phyloP scores from a whole-genome alignment of 2,329 filamentous ascomycete species.

The Coniochaeta sp. region DNA sequence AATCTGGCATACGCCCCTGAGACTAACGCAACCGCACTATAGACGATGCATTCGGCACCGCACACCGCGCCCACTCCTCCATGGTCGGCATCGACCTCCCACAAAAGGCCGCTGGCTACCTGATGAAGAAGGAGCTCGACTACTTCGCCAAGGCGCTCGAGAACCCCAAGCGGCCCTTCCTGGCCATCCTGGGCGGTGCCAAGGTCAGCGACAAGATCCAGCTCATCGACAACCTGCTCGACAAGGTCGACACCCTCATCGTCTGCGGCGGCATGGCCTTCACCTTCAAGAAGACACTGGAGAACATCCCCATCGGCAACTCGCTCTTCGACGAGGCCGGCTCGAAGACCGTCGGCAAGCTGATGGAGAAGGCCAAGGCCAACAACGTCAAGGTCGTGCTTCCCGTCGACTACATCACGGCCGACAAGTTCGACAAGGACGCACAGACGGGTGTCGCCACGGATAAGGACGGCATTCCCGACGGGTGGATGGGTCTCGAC shows the following conservation, averaged over 20 bases:
- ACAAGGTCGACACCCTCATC: slow-evolving; percentile 95
- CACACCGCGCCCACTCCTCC: slow-evolving; percentile 96
- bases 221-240: slow-evolving; percentile 96
- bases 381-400: slow-evolving; percentile 94
- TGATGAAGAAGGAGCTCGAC: slow-evolving; percentile 99
- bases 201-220: slow-evolving; percentile 99
- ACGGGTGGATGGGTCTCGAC: slow-evolving; percentile 98
- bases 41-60: slow-evolving; percentile 98
- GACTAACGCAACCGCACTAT: slow-evolving; percentile 13
- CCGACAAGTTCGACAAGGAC: slow-evolving; percentile 87
- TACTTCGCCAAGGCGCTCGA: slow-evolving; percentile 98
- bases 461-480: slow-evolving; percentile 82
- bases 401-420: slow-evolving; percentile 91
- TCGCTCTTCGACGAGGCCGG: slow-evolving; percentile 91
- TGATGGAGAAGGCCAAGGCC: slow-evolving; percentile 93
- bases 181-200: slow-evolving; percentile 94
- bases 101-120: slow-evolving; percentile 94
- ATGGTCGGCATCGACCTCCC: slow-evolving; percentile 97
- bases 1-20: not conserved
- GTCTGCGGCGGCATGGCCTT: slow-evolving; percentile 98
- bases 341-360: slow-evolving; percentile 78
- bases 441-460: slow-evolving; percentile 76
- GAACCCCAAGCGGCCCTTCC: slow-evolving; percentile 87
- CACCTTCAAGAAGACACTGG: slow-evolving; percentile 99
- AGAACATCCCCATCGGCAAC: slow-evolving; percentile 82